Base-by-base conservation (phyloP, 768 basidiomycete species). In the Tylopilus felleus region DNA sequence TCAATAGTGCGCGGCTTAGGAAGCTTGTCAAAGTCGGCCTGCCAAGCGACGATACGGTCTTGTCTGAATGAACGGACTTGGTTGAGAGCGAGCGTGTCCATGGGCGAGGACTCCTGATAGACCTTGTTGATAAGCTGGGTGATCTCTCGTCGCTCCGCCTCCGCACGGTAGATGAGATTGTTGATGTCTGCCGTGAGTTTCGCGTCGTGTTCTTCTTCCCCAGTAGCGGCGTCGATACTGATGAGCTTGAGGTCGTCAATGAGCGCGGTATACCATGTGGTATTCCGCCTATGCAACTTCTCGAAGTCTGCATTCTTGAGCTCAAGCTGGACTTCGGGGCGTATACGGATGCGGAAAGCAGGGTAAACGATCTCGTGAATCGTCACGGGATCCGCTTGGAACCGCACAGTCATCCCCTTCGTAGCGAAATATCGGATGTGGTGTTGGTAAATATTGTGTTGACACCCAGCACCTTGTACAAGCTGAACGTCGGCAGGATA, bases 21-120 rank as follows among this genome's bases (percentile, higher is more conserved):
- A 27, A 98, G 77, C 48, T 84, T 82, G 61, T 93, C 89, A 60
- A 96, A 93, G 65, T 98, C 93, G 57, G 82, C 82, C 69, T 99
- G 94, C 91, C 95, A 98, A n/a, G 89, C 90, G 16, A 96, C 92
- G 44, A 96, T 92, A 67, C 88, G 88, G 62, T 96, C 93, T 73
- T 98, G 96, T 43, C 94, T 80, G 55, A 85, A 85, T 1, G 89
- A 84, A 45, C 94, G 85, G 6, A 94, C 88, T 60, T 83, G 82
- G 57, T 94, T 98, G 47, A 95, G 78, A 35, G 87, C 90, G 40
- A 96, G 79, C 0, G 93, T 95, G 65, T 97, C 93, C 19, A 82
- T 88, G 47, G 92, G 83, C 1, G 81, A 62, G 0, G 93, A 88
- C 53, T 92, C 85, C 62, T 81, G 81, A 70, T 98, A 97, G 23